Conservation (phyloP, 129 eudicot species). For the Centrapalus pauciflorus region DNA sequence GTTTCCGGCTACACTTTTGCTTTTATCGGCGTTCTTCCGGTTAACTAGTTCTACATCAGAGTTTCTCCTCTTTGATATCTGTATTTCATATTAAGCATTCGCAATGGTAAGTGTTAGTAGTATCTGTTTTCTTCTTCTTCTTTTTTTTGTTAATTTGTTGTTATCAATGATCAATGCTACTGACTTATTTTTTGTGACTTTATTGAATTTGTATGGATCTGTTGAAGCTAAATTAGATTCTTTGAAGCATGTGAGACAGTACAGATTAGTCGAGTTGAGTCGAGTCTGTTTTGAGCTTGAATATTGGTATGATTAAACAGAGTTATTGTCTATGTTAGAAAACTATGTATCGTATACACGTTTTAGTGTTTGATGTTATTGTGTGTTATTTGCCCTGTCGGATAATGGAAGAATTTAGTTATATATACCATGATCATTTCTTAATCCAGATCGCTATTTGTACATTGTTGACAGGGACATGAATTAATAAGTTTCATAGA, state of each 20-base stretch:
- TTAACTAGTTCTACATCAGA: background rate
- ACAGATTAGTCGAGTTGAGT: background rate
- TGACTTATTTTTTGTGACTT: background rate
- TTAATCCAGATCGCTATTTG: conserved; percentile 1
- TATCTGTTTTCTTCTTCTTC: no score
- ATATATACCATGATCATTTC: background rate
- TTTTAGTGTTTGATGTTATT: background rate
- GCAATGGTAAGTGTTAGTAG: conserved; percentile 13
- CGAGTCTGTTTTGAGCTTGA: background rate
- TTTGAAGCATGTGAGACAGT: background rate
- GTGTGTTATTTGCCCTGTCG: background rate
- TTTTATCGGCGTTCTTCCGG: conserved; percentile 5
- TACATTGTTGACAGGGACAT: background rate
- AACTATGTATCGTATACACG: background rate
- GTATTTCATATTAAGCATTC: background rate
- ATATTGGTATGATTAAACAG: background rate
- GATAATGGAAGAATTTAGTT: no score
- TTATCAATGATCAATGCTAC: background rate
- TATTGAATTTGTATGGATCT: conserved; percentile 6
- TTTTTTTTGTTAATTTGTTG: background rate
- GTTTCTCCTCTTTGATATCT: background rate
- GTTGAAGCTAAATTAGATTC: background rate
- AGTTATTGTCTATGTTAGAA: background rate
- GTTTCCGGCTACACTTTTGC: conserved; percentile 14
- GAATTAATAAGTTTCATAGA: no score